These are phyloP conservation scores for Botryosphaeria agaves DNA, from an alignment of 2,329 filamentous ascomycete genomes.

Conservation along the genomic window DNA sequence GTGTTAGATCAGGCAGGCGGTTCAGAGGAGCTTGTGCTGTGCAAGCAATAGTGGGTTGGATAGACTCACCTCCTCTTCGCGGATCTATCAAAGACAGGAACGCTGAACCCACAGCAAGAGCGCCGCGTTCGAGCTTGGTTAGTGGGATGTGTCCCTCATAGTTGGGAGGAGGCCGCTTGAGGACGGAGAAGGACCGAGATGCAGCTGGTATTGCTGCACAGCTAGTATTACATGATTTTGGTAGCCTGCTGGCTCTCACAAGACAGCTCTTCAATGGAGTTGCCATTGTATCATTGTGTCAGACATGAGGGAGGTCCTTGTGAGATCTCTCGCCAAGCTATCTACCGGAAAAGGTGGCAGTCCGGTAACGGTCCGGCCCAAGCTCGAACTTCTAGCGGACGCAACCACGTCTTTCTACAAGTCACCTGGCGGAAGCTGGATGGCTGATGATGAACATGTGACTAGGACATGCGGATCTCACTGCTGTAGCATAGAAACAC, in stretches of 20 bases:
- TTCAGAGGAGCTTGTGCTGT: background rate
- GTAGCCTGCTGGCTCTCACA: background rate
- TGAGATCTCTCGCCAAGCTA: no score
- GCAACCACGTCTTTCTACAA: no score
- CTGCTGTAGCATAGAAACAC: no score
- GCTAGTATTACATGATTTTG: background rate
- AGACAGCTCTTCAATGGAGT: background rate
- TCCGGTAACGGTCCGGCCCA: no score
- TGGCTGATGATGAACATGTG: no score
- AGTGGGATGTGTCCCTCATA: conserved; percentile 90
- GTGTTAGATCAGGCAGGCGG: background rate
- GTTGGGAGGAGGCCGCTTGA: conserved; percentile 69
- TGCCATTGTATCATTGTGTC: no score
- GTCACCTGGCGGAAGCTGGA: no score
- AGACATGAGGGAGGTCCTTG: no score
- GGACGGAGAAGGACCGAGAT: conserved; percentile 52
- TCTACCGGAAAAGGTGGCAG: no score
- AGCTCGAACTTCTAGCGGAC: no score
- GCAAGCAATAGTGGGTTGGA: no score
- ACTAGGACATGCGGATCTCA: no score
- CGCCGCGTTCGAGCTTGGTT: conserved; percentile 56
- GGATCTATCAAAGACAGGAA: conserved; percentile 52
- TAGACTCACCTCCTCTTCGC: conserved; percentile 49
- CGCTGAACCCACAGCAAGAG: conserved; percentile 46
- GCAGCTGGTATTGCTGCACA: conserved; percentile 7